A percentile compares a stretch with the other conserved stretches of the same genome.
Conservation (phyloP, 129 eudicot species). For the Artemisia argyi region DNA sequence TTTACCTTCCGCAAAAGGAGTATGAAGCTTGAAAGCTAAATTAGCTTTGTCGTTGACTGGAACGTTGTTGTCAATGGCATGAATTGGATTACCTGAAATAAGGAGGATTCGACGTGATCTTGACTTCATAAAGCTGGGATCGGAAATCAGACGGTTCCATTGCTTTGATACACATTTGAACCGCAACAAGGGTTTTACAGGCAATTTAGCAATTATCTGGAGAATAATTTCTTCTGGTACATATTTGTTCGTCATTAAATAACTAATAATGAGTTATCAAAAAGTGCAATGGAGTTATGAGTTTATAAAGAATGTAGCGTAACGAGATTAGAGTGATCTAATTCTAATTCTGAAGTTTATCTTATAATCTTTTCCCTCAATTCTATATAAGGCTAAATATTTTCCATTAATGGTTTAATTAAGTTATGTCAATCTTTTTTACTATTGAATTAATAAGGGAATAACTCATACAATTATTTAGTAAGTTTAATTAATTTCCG, state of each 20-base stretch:
- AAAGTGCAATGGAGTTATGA: no score
- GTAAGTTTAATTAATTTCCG: no score
- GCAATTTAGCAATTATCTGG: background rate
- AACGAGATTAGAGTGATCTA: no score
- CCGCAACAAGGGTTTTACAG: background rate
- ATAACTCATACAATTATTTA: no score
- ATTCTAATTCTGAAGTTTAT: no score
- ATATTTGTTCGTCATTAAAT: background rate
- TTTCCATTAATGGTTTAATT: no score
- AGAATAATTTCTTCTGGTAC: conserved; percentile 38
- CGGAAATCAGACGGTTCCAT: conserved; percentile 6
- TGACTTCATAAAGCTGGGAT: background rate
- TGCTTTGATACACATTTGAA: background rate
- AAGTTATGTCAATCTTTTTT: no score
- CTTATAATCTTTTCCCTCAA: no score
- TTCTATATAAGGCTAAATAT: no score
- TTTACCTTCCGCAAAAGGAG: background rate
- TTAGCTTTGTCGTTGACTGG: background rate
- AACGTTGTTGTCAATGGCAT: background rate
- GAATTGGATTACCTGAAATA: background rate
- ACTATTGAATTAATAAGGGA: no score
- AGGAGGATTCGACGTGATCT: conserved; percentile 15
- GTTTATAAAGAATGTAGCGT: no score
- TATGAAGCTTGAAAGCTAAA: background rate
- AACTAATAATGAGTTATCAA: no score